Percentiles rank a stretch among this genome's conserved stretches.
These are phyloP conservation scores for Marasmius tenuissimus DNA, from an alignment of 1,284 basidiomycete species.

Conservation along the genomic window DNA sequence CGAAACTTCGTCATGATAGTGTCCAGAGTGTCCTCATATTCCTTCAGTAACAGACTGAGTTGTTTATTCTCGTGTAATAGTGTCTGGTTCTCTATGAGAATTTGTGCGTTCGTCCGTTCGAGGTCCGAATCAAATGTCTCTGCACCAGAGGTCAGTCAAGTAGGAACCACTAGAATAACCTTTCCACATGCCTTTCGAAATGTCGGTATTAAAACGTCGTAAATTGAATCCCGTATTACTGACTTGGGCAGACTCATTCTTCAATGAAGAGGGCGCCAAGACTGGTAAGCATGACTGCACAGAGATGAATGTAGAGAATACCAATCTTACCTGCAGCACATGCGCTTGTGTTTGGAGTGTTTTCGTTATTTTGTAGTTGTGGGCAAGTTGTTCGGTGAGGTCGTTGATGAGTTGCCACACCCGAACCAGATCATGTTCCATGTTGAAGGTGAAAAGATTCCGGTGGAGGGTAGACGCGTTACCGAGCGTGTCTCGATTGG, in stretches of 20 bases:
- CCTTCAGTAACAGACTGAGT: conserved; percentile 83
- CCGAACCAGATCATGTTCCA: conserved; percentile 74
- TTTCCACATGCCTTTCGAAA: conserved; percentile 70
- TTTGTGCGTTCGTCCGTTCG: conserved; percentile 86
- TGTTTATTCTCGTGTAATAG: conserved; percentile 95
- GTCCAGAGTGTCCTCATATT: conserved; percentile 94
- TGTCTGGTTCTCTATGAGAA: conserved; percentile 92
- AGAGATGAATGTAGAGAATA: conserved; percentile 4
- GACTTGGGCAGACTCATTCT: conserved; percentile 81
- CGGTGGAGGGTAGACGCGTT: background rate
- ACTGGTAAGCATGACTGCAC: conserved; percentile 11
- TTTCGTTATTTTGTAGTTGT: conserved; percentile 79
- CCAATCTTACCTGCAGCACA: conserved; percentile 71
- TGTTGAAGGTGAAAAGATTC: conserved; percentile 19
- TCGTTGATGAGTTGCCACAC: conserved; percentile 82
- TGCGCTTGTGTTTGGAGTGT: conserved; percentile 75
- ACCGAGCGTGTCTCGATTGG: no score
- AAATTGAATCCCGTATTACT: conserved; percentile 81
- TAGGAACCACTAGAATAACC: background rate
- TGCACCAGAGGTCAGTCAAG: conserved; percentile 31
- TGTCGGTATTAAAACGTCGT: conserved; percentile 90
- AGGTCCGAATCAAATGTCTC: conserved; percentile 93
- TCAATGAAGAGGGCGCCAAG: conserved; percentile 20
- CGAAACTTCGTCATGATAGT: conserved; percentile 97
- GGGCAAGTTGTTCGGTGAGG: conserved; percentile 82